phyloP scores from a whole-genome alignment of 768 basidiomycete species.

The Termitomyces sp. region DNA sequence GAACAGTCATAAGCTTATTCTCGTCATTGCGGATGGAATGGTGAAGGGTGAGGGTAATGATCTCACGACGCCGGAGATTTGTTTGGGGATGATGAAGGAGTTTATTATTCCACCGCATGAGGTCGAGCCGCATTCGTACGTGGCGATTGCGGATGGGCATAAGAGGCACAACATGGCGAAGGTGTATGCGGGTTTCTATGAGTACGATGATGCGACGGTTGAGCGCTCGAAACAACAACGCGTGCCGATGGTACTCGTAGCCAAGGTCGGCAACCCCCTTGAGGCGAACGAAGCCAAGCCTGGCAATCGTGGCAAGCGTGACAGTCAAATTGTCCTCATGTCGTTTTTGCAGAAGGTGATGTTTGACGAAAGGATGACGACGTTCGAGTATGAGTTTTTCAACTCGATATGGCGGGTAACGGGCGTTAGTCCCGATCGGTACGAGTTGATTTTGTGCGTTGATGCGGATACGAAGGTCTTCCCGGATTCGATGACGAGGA shows the following conservation, averaged over 20 bases:
- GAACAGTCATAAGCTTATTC: conserved; percentile 92
- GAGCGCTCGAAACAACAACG: conserved; percentile 94
- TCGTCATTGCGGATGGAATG: conserved; percentile 97
- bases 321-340: conserved; percentile 98
- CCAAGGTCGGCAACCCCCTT: conserved; percentile 90
- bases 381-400: conserved; percentile 99
- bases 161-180: conserved; percentile 99
- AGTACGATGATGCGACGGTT: conserved; percentile 85
- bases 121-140: conserved; percentile 92
- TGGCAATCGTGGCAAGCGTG: conserved; percentile 98
- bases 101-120: conserved; percentile 74
- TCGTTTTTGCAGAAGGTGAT: conserved; percentile 97
- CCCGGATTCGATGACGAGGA: conserved; percentile 94
- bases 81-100: conserved; percentile 96
- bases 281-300: conserved; percentile 90
- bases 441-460: conserved; percentile 92
- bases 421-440: conserved; percentile 92
- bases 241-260: conserved; percentile 92
- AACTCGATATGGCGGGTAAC: conserved; percentile 95
- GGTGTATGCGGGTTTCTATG: conserved; percentile 96
- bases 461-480: conserved; percentile 99
- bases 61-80: conserved; percentile 90
- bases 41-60: conserved; percentile 92
- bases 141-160: conserved; percentile 99
- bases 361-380: conserved; percentile 99